These are phyloP conservation scores for Blumeriella jaapii DNA, from an alignment of 2,329 filamentous ascomycete genomes.

Conservation along the genomic window DNA sequence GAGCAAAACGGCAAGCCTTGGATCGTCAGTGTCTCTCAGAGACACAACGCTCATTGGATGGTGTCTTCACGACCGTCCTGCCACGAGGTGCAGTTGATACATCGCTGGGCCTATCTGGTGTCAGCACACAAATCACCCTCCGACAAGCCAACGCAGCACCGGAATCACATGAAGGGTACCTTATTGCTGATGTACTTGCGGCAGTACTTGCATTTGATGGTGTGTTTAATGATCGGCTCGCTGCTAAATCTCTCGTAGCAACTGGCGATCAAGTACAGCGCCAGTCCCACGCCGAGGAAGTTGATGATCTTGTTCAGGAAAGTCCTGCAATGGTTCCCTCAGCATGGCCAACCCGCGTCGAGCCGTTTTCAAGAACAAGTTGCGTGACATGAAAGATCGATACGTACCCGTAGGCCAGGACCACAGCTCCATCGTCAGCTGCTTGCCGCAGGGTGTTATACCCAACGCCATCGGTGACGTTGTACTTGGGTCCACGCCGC, in stretches of 20 bases:
- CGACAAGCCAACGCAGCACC: background rate
- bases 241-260: constrained; percentile 46
- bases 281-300: constrained; percentile 53
- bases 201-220: constrained; percentile 58
- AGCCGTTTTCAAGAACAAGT: too few species aligned
- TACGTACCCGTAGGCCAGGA: constrained; percentile 57
- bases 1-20: background rate
- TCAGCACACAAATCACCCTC: constrained; percentile 1
- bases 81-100: constrained; percentile 47
- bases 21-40: background rate
- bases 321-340: constrained; percentile 28
- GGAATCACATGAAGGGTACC: constrained; percentile 30
- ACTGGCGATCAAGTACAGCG: constrained; percentile 52
- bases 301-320: constrained; percentile 55
- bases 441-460: constrained; percentile 64
- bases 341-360: background rate
- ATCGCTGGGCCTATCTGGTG: constrained; percentile 33
- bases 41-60: background rate
- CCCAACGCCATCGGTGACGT: constrained; percentile 31
- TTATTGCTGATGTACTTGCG: constrained; percentile 50
- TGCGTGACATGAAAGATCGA: too few species aligned
- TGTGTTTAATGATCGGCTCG: constrained; percentile 61
- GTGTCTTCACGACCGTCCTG: constrained; percentile 32
- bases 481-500: constrained; percentile 42
- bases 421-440: constrained; percentile 57